Evolutionary conservation across 768 basidiomycete genomes (phyloP).

Genomic region (Pholiota microspora): DNA sequence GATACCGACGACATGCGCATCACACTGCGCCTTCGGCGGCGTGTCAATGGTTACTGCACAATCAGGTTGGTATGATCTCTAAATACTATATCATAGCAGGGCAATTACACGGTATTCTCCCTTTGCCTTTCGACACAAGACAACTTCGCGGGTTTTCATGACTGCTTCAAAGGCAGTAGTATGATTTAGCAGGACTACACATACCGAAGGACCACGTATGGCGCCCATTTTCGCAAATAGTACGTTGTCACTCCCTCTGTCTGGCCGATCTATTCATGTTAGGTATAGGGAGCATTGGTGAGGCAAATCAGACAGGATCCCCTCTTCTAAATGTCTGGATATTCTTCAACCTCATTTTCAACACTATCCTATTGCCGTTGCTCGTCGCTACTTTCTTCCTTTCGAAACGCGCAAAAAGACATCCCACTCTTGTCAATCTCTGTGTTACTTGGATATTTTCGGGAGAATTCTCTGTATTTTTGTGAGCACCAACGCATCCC

Average conservation of each 20-base stretch:
- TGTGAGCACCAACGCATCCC: conserved; percentile 28
- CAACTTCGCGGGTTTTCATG: background rate
- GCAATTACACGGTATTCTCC: background rate
- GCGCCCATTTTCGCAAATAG: background rate
- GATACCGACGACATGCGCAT: background rate
- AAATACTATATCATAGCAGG: background rate
- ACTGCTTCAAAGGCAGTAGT: background rate
- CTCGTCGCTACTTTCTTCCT: conserved; percentile 44
- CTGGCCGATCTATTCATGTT: background rate
- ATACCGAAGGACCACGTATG: background rate
- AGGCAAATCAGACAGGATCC: conserved; percentile 13
- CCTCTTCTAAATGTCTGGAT: conserved; percentile 37
- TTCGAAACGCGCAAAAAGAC: conserved; percentile 34
- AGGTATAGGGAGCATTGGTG: background rate
- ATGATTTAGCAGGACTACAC: background rate
- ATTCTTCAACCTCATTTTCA: conserved; percentile 43
- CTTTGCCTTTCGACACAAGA: background rate
- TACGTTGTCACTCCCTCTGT: background rate
- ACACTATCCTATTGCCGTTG: conserved; percentile 42
- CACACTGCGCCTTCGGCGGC: background rate
- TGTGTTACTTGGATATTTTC: conserved; percentile 48
- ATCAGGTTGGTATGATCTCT: background rate
- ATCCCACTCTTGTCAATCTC: conserved; percentile 43
- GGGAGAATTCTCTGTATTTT: conserved; percentile 38
- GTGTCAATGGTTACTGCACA: background rate